A percentile compares a stretch with the other conserved stretches of the same genome.
Conservation (phyloP, 2,329 filamentous ascomycete species). For the Cercospora beticola region DNA sequence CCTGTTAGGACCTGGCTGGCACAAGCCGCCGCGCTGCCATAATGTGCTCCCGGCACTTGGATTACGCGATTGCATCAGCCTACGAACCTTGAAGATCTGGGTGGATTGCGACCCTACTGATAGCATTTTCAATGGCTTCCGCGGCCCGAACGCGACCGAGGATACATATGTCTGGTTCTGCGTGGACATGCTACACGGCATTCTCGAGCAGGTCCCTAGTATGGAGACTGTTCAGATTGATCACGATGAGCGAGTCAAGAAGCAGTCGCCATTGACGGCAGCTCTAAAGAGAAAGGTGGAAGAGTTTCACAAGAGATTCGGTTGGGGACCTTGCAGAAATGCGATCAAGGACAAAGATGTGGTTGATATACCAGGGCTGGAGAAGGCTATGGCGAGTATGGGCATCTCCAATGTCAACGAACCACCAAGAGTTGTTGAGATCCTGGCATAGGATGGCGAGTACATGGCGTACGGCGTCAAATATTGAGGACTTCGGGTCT, state of each 20-base stretch:
- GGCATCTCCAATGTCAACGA: conserved; percentile 16
- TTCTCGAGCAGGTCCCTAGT: conserved; percentile 59
- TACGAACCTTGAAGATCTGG: conserved; percentile 64
- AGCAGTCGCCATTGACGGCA: conserved; percentile 63
- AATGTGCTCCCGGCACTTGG: conserved; percentile 65
- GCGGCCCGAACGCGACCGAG: conserved; percentile 51
- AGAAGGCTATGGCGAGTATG: conserved; percentile 21
- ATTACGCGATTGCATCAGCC: conserved; percentile 59
- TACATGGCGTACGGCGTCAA: conserved; percentile 1
- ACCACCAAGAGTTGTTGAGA: conserved; percentile 17
- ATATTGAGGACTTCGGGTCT: not conserved
- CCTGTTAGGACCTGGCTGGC: conserved; percentile 72
- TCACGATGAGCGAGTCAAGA: conserved; percentile 64
- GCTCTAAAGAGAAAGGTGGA: conserved; percentile 57
- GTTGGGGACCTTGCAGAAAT: conserved; percentile 66
- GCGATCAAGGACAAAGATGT: conserved; percentile 49
- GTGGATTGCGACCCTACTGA: conserved; percentile 69
- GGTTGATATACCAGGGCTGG: conserved; percentile 14
- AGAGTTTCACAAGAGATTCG: conserved; percentile 54
- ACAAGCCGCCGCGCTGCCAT: conserved; percentile 68
- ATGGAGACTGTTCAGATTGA: conserved; percentile 66
- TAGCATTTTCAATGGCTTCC: conserved; percentile 65
- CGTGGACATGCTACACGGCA: conserved; percentile 54
- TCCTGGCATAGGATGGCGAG: conserved; percentile 16
- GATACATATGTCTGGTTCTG: conserved; percentile 72